These are phyloP conservation scores for Sistotremastrum niveocremeum DNA, from an alignment of 768 basidiomycete genomes.

Conservation along the genomic window DNA sequence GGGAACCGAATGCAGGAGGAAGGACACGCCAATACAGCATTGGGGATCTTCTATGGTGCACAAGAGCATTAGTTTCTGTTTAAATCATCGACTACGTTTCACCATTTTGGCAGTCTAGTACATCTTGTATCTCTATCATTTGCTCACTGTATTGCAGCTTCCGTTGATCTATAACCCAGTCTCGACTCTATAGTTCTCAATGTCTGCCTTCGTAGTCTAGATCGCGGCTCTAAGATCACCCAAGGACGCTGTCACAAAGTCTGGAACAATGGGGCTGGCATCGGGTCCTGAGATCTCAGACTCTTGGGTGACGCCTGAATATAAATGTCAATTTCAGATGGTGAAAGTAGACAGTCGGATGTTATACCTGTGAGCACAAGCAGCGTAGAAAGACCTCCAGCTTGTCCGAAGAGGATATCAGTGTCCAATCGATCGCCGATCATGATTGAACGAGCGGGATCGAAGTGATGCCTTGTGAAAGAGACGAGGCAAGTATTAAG, in stretches of 20 bases:
- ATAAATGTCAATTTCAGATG: background rate
- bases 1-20: too few relatives aligned
- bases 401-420: constrained; percentile 87
- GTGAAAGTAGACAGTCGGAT: background rate
- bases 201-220: background rate
- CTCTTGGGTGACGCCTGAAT: constrained; percentile 61
- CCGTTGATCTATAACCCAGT: too few relatives aligned
- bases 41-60: too few relatives aligned
- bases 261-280: constrained; percentile 60
- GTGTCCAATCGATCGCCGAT: constrained; percentile 92
- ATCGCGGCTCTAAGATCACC: constrained; percentile 51
- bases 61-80: too few relatives aligned
- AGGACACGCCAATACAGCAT: too few relatives aligned
- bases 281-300: constrained; percentile 59
- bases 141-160: too few relatives aligned
- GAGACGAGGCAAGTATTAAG: background rate
- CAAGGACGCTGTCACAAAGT: constrained; percentile 68
- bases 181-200: background rate
- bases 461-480: constrained; percentile 58
- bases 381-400: constrained; percentile 73
- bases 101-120: too few relatives aligned
- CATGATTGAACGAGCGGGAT: constrained; percentile 84
- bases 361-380: constrained; percentile 80
- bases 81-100: too few relatives aligned
- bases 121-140: too few relatives aligned